Evolutionary conservation across 805 yeast genomes (phyloP).

Genomic region (Pichia kluyveri): DNA sequence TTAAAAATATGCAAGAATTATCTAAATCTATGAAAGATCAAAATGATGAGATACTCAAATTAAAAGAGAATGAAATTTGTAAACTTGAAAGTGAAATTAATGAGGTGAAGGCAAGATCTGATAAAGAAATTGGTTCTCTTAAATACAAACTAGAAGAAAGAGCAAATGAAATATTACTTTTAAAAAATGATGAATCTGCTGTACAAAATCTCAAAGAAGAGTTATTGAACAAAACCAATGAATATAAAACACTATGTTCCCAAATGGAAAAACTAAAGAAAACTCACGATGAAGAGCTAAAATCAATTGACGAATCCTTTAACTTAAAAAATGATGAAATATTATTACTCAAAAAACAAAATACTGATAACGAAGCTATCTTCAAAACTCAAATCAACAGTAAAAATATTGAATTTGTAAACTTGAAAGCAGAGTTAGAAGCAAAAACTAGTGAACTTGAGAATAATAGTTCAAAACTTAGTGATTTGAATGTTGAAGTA

Average conservation of each 20-base stretch:
- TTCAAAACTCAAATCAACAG: too few relatives aligned
- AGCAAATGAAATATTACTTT: too few relatives aligned
- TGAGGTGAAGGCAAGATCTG: neutral
- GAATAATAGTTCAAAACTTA: neutral
- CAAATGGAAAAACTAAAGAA: neutral
- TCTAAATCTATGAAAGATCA: neutral
- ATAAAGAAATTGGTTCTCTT: neutral
- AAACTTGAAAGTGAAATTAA: neutral
- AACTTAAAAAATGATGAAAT: too few relatives aligned
- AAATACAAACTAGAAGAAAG: neutral
- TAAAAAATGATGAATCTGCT: too few relatives aligned
- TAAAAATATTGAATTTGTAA: neutral
- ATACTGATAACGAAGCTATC: too few relatives aligned
- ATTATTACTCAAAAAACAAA: too few relatives aligned
- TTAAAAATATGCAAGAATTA: too few relatives aligned
- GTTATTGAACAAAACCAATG: neutral
- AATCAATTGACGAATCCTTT: too few relatives aligned
- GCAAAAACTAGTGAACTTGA: neutral
- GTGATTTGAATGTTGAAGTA: neutral
- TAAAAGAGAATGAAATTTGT: neutral
- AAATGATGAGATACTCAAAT: neutral
- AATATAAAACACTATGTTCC: neutral
- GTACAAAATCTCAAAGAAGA: neutral
- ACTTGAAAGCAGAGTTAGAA: neutral
- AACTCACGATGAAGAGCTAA: neutral